Percentiles rank a stretch among this genome's conserved stretches.
Evolutionary conservation across 2,329 filamentous ascomycete genomes (phyloP).

Genomic region (Zalaria obscura): DNA sequence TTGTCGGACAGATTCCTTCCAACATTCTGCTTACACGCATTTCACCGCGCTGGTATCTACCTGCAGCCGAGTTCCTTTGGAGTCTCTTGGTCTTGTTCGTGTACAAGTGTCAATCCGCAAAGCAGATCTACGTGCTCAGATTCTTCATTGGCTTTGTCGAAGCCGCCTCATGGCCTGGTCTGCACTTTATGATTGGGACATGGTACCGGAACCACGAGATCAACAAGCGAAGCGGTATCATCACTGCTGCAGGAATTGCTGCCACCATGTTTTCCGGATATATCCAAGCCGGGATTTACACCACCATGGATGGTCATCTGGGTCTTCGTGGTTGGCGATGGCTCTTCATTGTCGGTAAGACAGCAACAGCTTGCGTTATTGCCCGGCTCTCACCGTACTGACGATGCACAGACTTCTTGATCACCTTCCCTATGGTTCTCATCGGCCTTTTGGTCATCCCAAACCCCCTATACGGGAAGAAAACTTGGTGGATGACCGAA

Average conservation of each 20-base stretch:
- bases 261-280: constrained; percentile 43
- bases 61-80: constrained; percentile 26
- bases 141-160: constrained; percentile 15
- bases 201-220: no score
- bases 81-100: constrained; percentile 25
- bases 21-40: constrained; percentile 21
- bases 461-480: no score
- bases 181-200: constrained; percentile 8
- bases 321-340: constrained; percentile 44
- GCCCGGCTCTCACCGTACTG: no score
- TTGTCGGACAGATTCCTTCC: constrained; percentile 24
- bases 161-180: constrained; percentile 28
- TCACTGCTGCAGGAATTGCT: no score
- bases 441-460: no score
- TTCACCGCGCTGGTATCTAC: constrained; percentile 20
- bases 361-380: no score
- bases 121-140: constrained; percentile 14
- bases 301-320: constrained; percentile 28
- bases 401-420: no score
- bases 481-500: no score
- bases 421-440: no score
- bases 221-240: no score
- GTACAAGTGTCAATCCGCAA: constrained; percentile 14
- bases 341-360: constrained; percentile 9
- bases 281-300: constrained; percentile 40